Evolutionary conservation across 169 alveolate genomes (phyloP).

Genomic region (Babesia ovata): DNA sequence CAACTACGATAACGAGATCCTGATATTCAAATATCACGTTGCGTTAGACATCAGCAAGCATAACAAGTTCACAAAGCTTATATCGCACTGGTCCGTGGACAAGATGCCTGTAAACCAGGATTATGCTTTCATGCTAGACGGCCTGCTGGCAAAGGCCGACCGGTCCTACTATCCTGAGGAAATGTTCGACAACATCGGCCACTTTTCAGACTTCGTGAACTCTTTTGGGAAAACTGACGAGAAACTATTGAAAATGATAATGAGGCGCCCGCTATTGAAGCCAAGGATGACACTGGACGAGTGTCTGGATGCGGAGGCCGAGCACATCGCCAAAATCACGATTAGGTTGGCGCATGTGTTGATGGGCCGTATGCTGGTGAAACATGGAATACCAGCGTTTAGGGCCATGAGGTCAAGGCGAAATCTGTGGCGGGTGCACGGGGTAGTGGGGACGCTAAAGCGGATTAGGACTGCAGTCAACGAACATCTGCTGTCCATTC

Average conservation of each 20-base stretch:
- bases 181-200: conserved; percentile 39
- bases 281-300: conserved; percentile 43
- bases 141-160: conserved; percentile 6
- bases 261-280: conserved; percentile 15
- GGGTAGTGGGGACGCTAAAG: conserved; percentile 8
- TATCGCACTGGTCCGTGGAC: conserved; percentile 60
- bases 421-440: conserved; percentile 10
- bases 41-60: conserved; percentile 28
- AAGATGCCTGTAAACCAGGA: conserved; percentile 21
- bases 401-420: not conserved
- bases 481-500: not conserved
- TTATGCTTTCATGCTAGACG: conserved; percentile 25
- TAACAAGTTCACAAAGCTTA: conserved; percentile 28
- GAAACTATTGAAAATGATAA: not conserved
- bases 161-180: conserved; percentile 53
- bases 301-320: conserved; percentile 31
- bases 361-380: conserved; percentile 50
- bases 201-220: conserved; percentile 1
- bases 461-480: conserved; percentile 22
- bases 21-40: conserved; percentile 40
- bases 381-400: conserved; percentile 43
- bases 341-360: conserved; percentile 20
- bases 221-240: not conserved
- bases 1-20: conserved; percentile 21
- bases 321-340: conserved; percentile 28